Evolutionary conservation across 1,139 yeast genomes (phyloP), one percentile per base, ranked within the genome.

Genomic region (Magnusiomyces ingens): DNA sequence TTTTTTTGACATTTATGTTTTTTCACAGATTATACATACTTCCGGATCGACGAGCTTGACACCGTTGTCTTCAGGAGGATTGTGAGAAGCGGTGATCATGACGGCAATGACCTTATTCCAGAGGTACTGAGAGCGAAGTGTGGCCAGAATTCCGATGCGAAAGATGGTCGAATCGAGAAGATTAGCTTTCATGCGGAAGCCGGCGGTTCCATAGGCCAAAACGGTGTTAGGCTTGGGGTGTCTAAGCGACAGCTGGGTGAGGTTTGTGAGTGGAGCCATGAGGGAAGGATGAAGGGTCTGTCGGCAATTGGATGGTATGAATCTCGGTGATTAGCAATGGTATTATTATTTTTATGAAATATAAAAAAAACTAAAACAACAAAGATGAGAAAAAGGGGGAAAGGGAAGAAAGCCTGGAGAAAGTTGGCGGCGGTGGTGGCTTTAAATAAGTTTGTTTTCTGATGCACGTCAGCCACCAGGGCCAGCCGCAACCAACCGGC

Each of bases 1-100:
- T 40, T 40, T 40, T 15, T 37, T 37, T 15, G 17, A 37, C 15
- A 37, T 15, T 15, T 15, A 11, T 37, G 18, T 37, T 37, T 37
- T 37, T 37, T n/a, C 15, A 37, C 15, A 37, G 18, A 40, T 17
- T 41, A 36, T 8, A 47, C 56, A 10, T 52, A 62, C 62, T 45
- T 64, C 72, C 0, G 99, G 98, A 62, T 93, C 99, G 42, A 91
- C 90, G 22, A 93, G 76, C 71, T 93, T 93, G 55, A 93, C 96
- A n/a, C 99, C 99, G 62, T 93, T 93, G 65, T 93, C 99, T 51
- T 75, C 76, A 0, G 98, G 96, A 0, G 98, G 98, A 64, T 93
- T 93, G 68, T 93, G 99, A 1, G 96, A 88, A 0, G 99, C 99
- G 1, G 99, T 94, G 63, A 94, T 83, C 98, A 94, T 93, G 11